These are phyloP conservation scores for Coprinopsis sp. DNA, from an alignment of 768 basidiomycete species.

Conservation along the genomic window DNA sequence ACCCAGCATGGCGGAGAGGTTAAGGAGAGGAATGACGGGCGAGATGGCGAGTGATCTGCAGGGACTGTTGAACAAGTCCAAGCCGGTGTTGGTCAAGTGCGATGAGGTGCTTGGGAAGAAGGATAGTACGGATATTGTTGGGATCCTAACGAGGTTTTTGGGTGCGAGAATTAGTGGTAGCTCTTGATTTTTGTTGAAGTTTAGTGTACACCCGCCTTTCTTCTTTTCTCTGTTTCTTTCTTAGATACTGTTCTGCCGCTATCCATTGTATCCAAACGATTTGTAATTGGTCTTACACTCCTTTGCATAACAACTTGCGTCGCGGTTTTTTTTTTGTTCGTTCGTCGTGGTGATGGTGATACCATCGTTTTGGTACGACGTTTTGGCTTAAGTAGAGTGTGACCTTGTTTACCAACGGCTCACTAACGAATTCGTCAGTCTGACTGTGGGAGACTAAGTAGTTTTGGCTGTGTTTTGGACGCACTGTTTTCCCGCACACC, in stretches of 20 bases:
- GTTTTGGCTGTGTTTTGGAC: too few species aligned
- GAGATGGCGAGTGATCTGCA: conserved; percentile 75
- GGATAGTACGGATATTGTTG: conserved; percentile 50
- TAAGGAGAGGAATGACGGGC: conserved; percentile 73
- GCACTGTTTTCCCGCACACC: too few species aligned
- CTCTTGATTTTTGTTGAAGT: conserved; percentile 19
- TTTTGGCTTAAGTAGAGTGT: too few species aligned
- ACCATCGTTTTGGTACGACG: too few species aligned
- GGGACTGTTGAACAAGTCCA: conserved; percentile 59
- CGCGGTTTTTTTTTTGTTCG: too few species aligned
- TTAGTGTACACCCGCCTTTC: neutral
- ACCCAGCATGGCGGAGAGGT: conserved; percentile 56
- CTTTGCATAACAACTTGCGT: too few species aligned
- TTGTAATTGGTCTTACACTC: neutral
- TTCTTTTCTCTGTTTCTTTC: neutral
- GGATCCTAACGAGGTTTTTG: conserved; percentile 59
- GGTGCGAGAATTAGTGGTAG: conserved; percentile 52
- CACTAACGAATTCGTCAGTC: too few species aligned
- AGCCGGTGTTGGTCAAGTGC: conserved; percentile 59
- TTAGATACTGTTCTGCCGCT: neutral
- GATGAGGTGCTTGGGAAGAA: conserved; percentile 43
- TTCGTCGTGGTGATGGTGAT: too few species aligned
- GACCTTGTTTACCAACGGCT: too few species aligned
- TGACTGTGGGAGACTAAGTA: too few species aligned
- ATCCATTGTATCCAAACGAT: neutral